A percentile compares a stretch with the other conserved stretches of the same genome.
Evolutionary conservation across 179 eudicot genomes (phyloP).

Genomic region (Pouteria campechiana): DNA sequence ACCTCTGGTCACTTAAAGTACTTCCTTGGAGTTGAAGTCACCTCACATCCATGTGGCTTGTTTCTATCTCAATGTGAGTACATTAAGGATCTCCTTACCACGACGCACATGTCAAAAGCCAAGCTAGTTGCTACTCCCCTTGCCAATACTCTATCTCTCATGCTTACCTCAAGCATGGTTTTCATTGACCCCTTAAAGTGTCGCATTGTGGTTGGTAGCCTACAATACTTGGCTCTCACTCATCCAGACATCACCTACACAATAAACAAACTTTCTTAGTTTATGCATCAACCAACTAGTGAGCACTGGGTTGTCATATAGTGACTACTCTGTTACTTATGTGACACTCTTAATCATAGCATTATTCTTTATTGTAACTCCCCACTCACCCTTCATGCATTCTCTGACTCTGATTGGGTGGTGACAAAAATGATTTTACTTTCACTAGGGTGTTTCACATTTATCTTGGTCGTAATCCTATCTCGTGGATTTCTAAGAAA

Average conservation of each 20-base stretch:
- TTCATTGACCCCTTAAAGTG: no score
- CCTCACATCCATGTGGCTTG: neutral
- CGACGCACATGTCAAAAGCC: neutral
- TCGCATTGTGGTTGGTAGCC: no score
- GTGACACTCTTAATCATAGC: neutral
- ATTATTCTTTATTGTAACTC: neutral
- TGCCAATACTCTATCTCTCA: neutral
- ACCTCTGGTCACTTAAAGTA: no score
- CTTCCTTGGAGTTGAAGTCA: neutral
- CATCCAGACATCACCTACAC: neutral
- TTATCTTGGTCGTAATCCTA: neutral
- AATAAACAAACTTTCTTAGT: neutral
- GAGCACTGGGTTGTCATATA: neutral
- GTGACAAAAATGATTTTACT: neutral
- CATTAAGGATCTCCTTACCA: neutral
- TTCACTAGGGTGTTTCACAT: neutral
- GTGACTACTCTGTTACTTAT: neutral
- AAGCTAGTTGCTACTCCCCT: neutral
- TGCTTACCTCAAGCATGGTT: no score
- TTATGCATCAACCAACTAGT: no score
- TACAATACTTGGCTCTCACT: neutral
- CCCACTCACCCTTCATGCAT: neutral
- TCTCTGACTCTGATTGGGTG: neutral
- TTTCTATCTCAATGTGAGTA: neutral
- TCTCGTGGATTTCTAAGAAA: neutral